Percentiles rank a stretch among this genome's conserved stretches.
Conservation (phyloP, 2,329 filamentous ascomycete genomes). For the Colletotrichum sp. region DNA sequence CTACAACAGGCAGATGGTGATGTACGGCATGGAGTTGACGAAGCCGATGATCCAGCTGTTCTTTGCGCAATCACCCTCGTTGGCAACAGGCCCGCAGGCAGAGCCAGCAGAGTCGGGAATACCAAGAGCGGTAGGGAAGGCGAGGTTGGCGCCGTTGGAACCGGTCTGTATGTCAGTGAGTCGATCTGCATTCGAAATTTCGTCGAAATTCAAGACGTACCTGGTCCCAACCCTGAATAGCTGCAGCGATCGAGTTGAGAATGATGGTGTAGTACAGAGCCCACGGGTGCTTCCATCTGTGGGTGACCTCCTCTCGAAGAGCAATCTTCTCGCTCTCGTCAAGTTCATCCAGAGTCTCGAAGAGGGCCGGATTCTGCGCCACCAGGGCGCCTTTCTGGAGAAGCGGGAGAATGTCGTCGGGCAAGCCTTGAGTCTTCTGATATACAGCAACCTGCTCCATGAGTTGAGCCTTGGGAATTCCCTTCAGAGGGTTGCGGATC, state of each 20-base stretch:
- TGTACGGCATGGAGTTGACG: slow-evolving; percentile 56
- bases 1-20: slow-evolving; percentile 47
- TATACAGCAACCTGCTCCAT: slow-evolving; percentile 60
- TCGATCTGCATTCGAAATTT: too few species aligned
- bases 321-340: slow-evolving; percentile 44
- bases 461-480: slow-evolving; percentile 55
- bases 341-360: slow-evolving; percentile 51
- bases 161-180: slow-evolving; percentile 35
- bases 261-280: slow-evolving; percentile 53
- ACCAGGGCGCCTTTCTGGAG: slow-evolving; percentile 57
- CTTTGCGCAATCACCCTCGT: slow-evolving; percentile 40
- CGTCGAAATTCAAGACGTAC: slow-evolving; percentile 18
- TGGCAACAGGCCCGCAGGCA: slow-evolving; percentile 34
- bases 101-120: slow-evolving; percentile 38
- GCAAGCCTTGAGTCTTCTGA: slow-evolving; percentile 50
- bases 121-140: slow-evolving; percentile 48
- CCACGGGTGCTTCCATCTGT: slow-evolving; percentile 55
- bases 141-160: slow-evolving; percentile 53
- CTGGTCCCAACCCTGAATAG: slow-evolving; percentile 55
- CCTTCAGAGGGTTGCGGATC: slow-evolving; percentile 53
- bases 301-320: slow-evolving; percentile 47
- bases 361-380: slow-evolving; percentile 54
- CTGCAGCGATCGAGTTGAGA: slow-evolving; percentile 58
- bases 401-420: slow-evolving; percentile 45
- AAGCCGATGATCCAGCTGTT: slow-evolving; percentile 68